A percentile compares a stretch with the other conserved stretches of the same genome.
These are phyloP conservation scores for Ajuga chamaepitys DNA, from an alignment of 257 asterid genomes.

Conservation along the genomic window DNA sequence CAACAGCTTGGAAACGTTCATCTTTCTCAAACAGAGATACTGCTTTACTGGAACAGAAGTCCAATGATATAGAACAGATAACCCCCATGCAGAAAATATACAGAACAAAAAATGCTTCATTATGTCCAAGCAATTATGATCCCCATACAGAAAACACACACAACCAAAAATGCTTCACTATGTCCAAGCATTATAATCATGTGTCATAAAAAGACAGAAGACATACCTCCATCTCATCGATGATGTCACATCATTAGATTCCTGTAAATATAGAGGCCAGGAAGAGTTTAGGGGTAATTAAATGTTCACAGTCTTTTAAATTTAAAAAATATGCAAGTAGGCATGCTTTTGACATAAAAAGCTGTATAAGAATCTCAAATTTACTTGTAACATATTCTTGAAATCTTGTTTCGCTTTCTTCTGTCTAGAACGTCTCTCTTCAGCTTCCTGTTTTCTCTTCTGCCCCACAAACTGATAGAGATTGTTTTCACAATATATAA, in stretches of 20 bases:
- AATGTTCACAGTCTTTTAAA: not conserved
- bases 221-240: constrained; percentile 82
- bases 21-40: constrained; percentile 65
- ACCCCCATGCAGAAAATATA: not conserved
- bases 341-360: not conserved
- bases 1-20: constrained; percentile 82
- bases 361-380: constrained; percentile 13
- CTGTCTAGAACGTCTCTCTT: constrained; percentile 74
- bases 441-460: constrained; percentile 83
- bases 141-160: not conserved
- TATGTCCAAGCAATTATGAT: not conserved
- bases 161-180: not conserved
- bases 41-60: constrained; percentile 58
- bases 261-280: constrained; percentile 39
- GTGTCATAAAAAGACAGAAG: constrained; percentile 10
- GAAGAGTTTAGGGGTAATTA: not conserved
- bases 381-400: constrained; percentile 79
- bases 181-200: not conserved
- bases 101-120: not conserved
- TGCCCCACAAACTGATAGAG: constrained; percentile 59
- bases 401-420: constrained; percentile 81
- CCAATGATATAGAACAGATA: constrained; percentile 13
- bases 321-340: not conserved
- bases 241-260: constrained; percentile 65
- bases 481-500: not conserved